These are phyloP conservation scores for Botryococcus braunii DNA, from an alignment of 163 green algal genomes.

Conservation along the genomic window DNA sequence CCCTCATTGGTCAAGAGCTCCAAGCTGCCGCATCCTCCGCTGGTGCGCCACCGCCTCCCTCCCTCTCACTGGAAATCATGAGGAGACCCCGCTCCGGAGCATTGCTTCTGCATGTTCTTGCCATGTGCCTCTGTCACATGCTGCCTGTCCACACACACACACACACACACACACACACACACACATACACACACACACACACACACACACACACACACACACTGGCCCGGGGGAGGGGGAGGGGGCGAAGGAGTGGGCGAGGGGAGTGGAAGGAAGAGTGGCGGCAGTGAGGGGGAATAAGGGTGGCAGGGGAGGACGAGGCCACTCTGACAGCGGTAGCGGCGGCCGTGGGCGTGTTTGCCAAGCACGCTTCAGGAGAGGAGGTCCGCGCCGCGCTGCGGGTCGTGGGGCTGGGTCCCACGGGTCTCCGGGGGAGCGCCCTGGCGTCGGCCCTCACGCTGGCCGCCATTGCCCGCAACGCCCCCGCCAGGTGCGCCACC, in stretches of 20 bases:
- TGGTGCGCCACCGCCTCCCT: slow-evolving; percentile 4
- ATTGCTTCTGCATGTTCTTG: background rate
- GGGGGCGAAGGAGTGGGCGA: background rate
- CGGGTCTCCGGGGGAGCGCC: slow-evolving; percentile 14
- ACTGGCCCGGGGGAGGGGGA: too few relatives aligned
- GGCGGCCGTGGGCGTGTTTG: slow-evolving; percentile 25
- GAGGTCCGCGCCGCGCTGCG: slow-evolving; percentile 30
- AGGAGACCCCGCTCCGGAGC: background rate
- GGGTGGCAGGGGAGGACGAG: slow-evolving; percentile 34
- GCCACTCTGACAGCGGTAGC: slow-evolving; percentile 22
- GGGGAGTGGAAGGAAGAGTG: background rate
- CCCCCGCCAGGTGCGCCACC: slow-evolving; percentile 13
- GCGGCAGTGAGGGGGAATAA: background rate
- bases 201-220: too few relatives aligned
- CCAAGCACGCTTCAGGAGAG: slow-evolving; percentile 21
- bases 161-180: too few relatives aligned
- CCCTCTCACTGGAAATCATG: background rate
- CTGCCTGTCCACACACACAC: too few relatives aligned
- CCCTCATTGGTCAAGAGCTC: slow-evolving; percentile 29
- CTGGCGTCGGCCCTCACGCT: slow-evolving; percentile 37
- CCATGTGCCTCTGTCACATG: slow-evolving; percentile 1
- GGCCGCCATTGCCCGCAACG: slow-evolving; percentile 36
- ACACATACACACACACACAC: too few relatives aligned
- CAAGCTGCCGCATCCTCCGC: slow-evolving; percentile 11
- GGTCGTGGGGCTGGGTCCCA: slow-evolving; percentile 22